phyloP scores from a whole-genome alignment of 345 rosid species.

The Acer yangbiense region DNA sequence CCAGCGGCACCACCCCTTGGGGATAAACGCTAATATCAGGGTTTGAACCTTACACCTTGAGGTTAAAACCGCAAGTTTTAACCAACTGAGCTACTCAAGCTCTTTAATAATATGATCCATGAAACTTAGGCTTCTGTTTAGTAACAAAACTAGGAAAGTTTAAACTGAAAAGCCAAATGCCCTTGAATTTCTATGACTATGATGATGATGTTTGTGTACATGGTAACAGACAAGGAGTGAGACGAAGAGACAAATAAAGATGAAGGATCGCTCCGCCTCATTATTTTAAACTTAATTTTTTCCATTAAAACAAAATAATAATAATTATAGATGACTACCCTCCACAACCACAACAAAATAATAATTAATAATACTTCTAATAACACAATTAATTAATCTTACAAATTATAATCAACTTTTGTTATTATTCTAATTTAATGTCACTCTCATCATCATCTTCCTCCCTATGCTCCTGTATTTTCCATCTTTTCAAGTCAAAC shows the following conservation, averaged over 20 bases:
- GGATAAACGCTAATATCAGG: too few species aligned
- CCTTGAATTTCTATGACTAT: slow-evolving; percentile 29
- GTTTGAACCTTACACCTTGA: too few species aligned
- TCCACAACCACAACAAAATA: slow-evolving; percentile 27
- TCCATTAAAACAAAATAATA: background rate
- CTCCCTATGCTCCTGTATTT: slow-evolving; percentile 26
- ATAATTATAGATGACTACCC: slow-evolving; percentile 15
- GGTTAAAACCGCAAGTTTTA: too few species aligned
- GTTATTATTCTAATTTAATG: slow-evolving; percentile 31
- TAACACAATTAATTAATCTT: slow-evolving; percentile 21
- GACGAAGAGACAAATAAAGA: slow-evolving; percentile 39
- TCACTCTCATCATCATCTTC: slow-evolving; percentile 32
- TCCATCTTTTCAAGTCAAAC: slow-evolving; percentile 56
- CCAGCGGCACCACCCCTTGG: too few species aligned
- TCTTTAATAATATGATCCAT: background rate
- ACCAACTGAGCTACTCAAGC: too few species aligned
- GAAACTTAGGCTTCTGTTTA: background rate
- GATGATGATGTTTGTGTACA: slow-evolving; percentile 46
- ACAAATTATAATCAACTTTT: slow-evolving; percentile 31
- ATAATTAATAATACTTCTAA: slow-evolving; percentile 5
- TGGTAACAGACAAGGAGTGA: slow-evolving; percentile 54
- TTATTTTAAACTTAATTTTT: slow-evolving; percentile 22
- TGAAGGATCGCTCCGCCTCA: slow-evolving; percentile 40
- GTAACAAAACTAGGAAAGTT: background rate
- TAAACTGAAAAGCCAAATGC: slow-evolving; percentile 3